Percentiles rank a stretch among this genome's conserved stretches.
phyloP scores from a whole-genome alignment of 139 green algal genomes.

The Chlamydomonas asymmetrica region DNA sequence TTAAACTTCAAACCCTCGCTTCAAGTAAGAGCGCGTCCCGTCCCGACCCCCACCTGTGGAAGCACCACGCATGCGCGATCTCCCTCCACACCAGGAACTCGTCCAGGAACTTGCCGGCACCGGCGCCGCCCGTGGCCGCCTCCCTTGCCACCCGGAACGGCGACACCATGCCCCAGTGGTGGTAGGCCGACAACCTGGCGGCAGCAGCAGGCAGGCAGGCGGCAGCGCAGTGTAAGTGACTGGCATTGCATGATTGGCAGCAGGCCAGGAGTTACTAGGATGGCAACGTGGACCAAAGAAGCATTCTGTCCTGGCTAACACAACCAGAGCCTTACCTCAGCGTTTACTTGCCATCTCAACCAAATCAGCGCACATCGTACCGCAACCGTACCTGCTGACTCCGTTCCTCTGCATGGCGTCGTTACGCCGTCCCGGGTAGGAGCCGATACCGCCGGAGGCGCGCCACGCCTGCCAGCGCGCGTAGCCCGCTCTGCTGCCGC shows the following conservation, averaged over 20 bases:
- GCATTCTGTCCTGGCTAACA: no score
- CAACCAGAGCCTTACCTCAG: no score
- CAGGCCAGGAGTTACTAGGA: no score
- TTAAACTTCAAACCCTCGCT: no score
- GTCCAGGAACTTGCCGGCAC: conserved; percentile 20
- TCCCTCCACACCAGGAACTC: conserved; percentile 23
- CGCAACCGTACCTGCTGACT: no score
- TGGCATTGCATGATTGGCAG: no score
- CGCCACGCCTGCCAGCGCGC: conserved; percentile 6
- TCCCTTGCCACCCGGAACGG: conserved; percentile 14
- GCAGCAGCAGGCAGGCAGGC: no score
- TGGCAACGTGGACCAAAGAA: no score
- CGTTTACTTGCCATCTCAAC: no score
- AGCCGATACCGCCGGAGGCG: neutral
- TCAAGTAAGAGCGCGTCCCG: no score
- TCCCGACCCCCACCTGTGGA: neutral
- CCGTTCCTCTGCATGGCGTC: conserved; percentile 14
- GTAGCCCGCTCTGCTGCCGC: conserved; percentile 18
- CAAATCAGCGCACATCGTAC: no score
- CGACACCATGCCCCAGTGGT: conserved; percentile 21
- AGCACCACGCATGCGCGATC: conserved; percentile 13
- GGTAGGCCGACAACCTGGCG: conserved; percentile 10
- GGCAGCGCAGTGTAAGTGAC: no score
- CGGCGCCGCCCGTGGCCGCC: conserved; percentile 7
- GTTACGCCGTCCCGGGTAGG: conserved; percentile 11